A percentile compares a stretch with the other conserved stretches of the same genome.
phyloP scores from a whole-genome alignment of 2,329 filamentous ascomycete genomes.

The Microcyclosporella mali region DNA sequence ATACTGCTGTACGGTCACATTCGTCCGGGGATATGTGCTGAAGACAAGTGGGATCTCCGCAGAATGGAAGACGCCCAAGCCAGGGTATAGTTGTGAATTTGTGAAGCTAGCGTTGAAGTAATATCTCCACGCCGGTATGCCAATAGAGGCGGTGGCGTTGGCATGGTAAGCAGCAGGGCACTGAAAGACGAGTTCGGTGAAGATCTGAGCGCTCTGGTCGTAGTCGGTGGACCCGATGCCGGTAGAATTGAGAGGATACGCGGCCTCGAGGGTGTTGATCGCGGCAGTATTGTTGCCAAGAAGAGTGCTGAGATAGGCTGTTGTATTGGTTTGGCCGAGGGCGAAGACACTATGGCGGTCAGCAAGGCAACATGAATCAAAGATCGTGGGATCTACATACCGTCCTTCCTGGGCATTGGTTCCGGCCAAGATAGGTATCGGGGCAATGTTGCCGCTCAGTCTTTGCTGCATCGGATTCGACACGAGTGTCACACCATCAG shows the following conservation, averaged over 20 bases:
- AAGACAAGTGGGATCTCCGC: conserved; percentile 34
- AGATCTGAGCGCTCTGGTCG: conserved; percentile 14
- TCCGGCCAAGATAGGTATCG: conserved; percentile 32
- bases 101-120: conserved; percentile 34
- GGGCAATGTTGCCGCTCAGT: conserved; percentile 28
- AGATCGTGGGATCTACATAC: conserved; percentile 7
- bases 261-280: conserved; percentile 20
- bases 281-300: conserved; percentile 19
- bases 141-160: conserved; percentile 25
- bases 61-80: conserved; percentile 29
- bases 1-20: conserved; percentile 29
- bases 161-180: conserved; percentile 25
- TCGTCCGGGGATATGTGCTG: conserved; percentile 26
- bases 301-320: conserved; percentile 15
- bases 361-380: neutral
- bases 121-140: conserved; percentile 34
- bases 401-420: conserved; percentile 33
- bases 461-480: conserved; percentile 24
- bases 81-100: conserved; percentile 27
- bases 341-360: conserved; percentile 24
- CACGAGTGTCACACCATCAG: conserved; percentile 32
- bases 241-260: conserved; percentile 23
- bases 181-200: conserved; percentile 20
- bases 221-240: conserved; percentile 15
- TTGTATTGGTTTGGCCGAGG: conserved; percentile 24